A percentile compares a stretch with the other conserved stretches of the same genome.
Conservation (phyloP, 495 filamentous ascomycete species). For the Annulohypoxylon moriforme region DNA sequence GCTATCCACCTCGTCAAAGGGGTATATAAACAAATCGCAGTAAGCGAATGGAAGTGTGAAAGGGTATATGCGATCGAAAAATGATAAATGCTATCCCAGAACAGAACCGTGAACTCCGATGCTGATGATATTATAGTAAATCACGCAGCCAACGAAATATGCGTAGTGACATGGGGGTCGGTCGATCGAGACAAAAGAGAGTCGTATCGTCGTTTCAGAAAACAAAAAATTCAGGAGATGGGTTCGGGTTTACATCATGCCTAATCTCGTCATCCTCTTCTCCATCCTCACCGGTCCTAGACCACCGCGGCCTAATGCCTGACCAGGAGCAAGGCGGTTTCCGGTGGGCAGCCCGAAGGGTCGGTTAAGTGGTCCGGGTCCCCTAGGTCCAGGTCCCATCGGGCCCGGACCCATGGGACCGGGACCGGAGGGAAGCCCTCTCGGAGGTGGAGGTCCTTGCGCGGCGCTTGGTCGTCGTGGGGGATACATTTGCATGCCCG, state of each 20-base stretch:
- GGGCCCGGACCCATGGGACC: constrained; percentile 20
- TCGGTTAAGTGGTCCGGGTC: constrained; percentile 37
- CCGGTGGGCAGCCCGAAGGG: constrained; percentile 47
- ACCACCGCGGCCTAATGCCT: constrained; percentile 45
- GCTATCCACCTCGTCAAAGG: constrained; percentile 24
- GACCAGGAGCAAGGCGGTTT: constrained; percentile 48
- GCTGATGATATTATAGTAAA: constrained; percentile 31
- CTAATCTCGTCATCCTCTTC: constrained; percentile 84
- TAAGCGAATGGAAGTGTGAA: constrained; percentile 20
- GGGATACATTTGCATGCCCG: constrained; percentile 50
- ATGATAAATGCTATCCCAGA: constrained; percentile 26
- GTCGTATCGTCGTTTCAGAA: constrained; percentile 35
- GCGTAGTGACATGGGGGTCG: constrained; percentile 7
- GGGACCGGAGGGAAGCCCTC: constrained; percentile 51
- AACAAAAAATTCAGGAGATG: constrained; percentile 11
- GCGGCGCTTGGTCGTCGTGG: constrained; percentile 47
- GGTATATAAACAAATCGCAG: constrained; percentile 31
- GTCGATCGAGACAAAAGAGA: constrained; percentile 34
- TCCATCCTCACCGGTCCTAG: constrained; percentile 62
- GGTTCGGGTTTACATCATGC: constrained; percentile 74
- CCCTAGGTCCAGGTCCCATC: constrained; percentile 17
- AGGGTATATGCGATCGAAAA: constrained; percentile 41
- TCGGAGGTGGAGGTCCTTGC: constrained; percentile 45
- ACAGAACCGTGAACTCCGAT: constrained; percentile 37
- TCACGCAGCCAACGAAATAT: constrained; percentile 16